Evolutionary conservation across 257 asterid genomes (phyloP).

Genomic region (Orobanche coerulescens): DNA sequence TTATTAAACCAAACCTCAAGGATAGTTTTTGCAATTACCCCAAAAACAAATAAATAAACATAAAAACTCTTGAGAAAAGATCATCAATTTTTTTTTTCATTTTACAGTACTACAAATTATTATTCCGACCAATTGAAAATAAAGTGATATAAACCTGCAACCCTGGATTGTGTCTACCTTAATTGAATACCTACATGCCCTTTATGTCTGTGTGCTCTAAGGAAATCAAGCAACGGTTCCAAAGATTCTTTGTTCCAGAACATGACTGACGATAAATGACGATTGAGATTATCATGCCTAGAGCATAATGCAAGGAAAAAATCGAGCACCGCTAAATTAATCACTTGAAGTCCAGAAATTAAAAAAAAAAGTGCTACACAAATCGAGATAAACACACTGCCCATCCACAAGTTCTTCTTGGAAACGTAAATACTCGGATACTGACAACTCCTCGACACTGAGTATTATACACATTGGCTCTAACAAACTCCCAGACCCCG

Average conservation of each 20-base stretch:
- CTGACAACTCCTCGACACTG: conserved; percentile 76
- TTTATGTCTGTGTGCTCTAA: conserved; percentile 66
- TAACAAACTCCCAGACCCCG: conserved; percentile 96
- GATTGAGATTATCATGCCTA: conserved; percentile 69
- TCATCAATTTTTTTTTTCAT: not conserved
- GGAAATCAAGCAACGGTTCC: conserved; percentile 90
- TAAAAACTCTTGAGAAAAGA: not conserved
- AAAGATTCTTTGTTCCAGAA: conserved; percentile 78
- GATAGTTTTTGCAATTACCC: no score
- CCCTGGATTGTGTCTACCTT: no score
- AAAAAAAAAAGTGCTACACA: conserved; percentile 7
- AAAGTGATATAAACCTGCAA: no score
- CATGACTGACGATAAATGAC: conserved; percentile 93
- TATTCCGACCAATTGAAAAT: no score
- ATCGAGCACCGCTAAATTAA: not conserved
- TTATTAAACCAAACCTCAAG: no score
- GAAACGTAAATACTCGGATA: conserved; percentile 73
- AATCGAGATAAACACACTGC: conserved; percentile 46
- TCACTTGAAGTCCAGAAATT: not conserved
- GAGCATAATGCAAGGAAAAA: conserved; percentile 13
- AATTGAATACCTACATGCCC: conserved; percentile 65
- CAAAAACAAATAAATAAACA: no score
- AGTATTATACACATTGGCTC: conserved; percentile 79
- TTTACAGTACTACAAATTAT: not conserved
- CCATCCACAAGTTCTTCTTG: conserved; percentile 92